Evolutionary conservation across 805 yeast genomes (phyloP).

Genomic region (Monosporozyma yasuniensis): DNA sequence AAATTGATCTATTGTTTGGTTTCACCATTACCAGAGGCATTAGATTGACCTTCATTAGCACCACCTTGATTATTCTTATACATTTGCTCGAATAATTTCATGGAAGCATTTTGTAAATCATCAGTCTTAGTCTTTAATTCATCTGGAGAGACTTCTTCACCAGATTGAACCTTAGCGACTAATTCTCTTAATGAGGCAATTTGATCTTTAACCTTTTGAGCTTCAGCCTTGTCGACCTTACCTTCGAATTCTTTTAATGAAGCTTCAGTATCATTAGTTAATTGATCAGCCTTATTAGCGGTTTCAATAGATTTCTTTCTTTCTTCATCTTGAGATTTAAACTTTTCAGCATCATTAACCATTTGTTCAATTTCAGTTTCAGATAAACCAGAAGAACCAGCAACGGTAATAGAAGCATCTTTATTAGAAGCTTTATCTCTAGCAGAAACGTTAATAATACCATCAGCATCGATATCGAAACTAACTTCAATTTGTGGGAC

Average conservation of each 20-base stretch:
- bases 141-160: constrained; percentile 47
- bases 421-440: constrained; percentile 89
- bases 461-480: constrained; percentile 95
- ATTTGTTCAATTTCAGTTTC: constrained; percentile 84
- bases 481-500: constrained; percentile 80
- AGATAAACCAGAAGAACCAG: constrained; percentile 89
- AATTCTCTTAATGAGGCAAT: constrained; percentile 53
- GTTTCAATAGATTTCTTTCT: constrained; percentile 74
- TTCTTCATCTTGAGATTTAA: constrained; percentile 79
- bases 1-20: constrained; percentile 12
- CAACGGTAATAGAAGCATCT: constrained; percentile 91
- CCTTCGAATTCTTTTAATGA: constrained; percentile 71
- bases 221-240: constrained; percentile 42
- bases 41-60: neutral
- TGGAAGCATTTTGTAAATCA: constrained; percentile 63
- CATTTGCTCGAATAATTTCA: constrained; percentile 66
- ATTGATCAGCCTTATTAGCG: constrained; percentile 69
- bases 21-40: constrained; percentile 6
- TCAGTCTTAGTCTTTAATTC: constrained; percentile 65
- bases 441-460: constrained; percentile 92
- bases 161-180: constrained; percentile 55
- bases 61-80: constrained; percentile 25
- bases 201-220: constrained; percentile 40
- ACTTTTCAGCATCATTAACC: constrained; percentile 86
- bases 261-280: constrained; percentile 80